Evolutionary conservation across 1,284 basidiomycete species (phyloP), one percentile per base, ranked within the genome.

Genomic region (Thecaphora thlaspeos): DNA sequence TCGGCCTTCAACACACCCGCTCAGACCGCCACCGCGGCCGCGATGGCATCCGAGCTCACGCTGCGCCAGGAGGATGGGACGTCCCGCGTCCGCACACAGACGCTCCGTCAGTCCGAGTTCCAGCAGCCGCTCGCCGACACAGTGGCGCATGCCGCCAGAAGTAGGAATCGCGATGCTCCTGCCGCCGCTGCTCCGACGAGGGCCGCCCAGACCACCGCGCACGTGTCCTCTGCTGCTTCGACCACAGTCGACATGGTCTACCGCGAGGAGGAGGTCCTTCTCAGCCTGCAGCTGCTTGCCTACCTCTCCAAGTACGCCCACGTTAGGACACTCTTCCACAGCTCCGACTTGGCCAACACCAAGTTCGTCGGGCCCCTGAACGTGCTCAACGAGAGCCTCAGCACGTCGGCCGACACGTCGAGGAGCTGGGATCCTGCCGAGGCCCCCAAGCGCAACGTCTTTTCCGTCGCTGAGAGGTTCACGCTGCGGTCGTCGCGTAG

Each of bases 291-390:
- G 79, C 84, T 98, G 1, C 82, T 98, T 0, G 95, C 95, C 8
- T 98, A 98, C 74, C 82, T 98, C 21, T 92, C 89, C 80, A 98
- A 98, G 79, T 98, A 98, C 77, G 91, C 94, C 0, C 94, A 98
- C 79, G 93, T 98, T 3, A 83, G 94, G n/a, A 87, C 92, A 65
- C 90, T 92, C 7, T 97, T 98, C 78, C 96, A 97, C 79, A 66
- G 68, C 23, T 61, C 71, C 22, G 71, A 76, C 40, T 59, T 73
- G 23, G 60, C 61, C 14, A 52, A 51, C 10, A 43, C 56, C 8
- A 60, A 61, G 38, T 49, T 74, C 23, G 59, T 67, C 46, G 70
- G 65, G 9, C 59, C 71, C 10, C 57, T 72, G 7, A 69, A 73
- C 18, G 47, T 48, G 32, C 62, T 68, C 42, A 66, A 60, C 46